Conservation (phyloP, 768 basidiomycete species). For the Suillus spraguei region DNA sequence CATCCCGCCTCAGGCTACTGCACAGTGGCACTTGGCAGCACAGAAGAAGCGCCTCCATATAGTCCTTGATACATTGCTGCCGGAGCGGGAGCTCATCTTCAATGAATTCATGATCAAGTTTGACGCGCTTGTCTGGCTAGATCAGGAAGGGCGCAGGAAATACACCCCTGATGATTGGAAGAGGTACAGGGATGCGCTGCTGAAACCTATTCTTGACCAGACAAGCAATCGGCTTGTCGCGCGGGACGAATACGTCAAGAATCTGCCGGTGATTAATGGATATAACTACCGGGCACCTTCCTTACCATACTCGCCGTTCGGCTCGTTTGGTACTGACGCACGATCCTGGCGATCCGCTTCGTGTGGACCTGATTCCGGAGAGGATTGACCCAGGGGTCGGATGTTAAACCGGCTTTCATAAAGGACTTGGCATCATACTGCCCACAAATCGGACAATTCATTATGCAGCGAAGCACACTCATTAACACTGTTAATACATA, state of each 20-base stretch:
- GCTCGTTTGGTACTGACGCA: too few relatives aligned
- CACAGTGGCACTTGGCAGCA: not conserved
- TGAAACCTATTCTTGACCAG: conserved; percentile 5
- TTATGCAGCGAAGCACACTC: not conserved
- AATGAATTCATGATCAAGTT: conserved; percentile 18
- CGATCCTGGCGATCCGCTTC: not conserved
- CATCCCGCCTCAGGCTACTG: not conserved
- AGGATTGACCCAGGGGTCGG: not conserved
- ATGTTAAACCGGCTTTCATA: not conserved
- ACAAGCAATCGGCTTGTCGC: not conserved
- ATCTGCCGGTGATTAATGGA: not conserved
- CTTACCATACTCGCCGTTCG: not conserved
- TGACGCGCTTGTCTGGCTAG: conserved; percentile 25
- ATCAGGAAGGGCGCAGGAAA: conserved; percentile 5
- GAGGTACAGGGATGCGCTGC: conserved; percentile 8
- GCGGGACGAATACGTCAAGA: not conserved
- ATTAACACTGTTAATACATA: not conserved
- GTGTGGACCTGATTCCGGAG: not conserved
- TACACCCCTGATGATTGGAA: conserved; percentile 7
- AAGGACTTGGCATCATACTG: not conserved
- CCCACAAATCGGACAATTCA: not conserved
- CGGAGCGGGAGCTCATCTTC: conserved; percentile 17
- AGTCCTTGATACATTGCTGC: conserved; percentile 13
- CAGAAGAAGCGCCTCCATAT: not conserved
- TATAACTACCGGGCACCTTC: not conserved